A percentile compares a stretch with the other conserved stretches of the same genome.
These are phyloP conservation scores for Globisporangium iwayamae DNA, from an alignment of 352 stramenopile species.

Conservation along the genomic window DNA sequence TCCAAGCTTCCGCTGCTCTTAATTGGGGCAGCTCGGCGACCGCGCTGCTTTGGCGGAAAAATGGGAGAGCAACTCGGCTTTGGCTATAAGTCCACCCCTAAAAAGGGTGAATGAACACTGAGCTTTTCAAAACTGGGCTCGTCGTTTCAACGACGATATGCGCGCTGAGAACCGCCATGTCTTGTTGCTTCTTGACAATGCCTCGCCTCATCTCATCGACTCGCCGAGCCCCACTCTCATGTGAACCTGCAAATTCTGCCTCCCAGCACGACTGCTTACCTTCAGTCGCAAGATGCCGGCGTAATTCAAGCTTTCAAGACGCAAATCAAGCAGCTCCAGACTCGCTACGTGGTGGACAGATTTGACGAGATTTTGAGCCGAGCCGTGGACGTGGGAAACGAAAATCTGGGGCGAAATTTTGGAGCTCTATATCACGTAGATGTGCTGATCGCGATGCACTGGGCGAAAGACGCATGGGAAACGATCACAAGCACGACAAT, in stretches of 20 bases:
- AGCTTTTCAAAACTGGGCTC: not conserved
- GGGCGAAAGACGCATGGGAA: not conserved
- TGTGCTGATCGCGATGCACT: conserved; percentile 1
- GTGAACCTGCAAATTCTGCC: not conserved
- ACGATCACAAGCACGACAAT: not conserved
- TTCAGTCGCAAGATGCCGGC: not conserved
- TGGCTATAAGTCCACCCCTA: not conserved
- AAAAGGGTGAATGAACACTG: conserved; percentile 5
- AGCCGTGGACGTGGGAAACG: not conserved
- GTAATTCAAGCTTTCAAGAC: conserved; percentile 4
- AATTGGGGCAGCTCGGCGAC: not conserved
- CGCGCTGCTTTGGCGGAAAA: not conserved
- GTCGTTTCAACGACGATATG: conserved; percentile 3
- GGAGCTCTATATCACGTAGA: not conserved
- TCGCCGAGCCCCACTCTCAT: not conserved
- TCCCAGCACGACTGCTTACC: conserved; percentile 4
- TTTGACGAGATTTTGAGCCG: not conserved
- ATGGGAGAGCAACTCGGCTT: not conserved
- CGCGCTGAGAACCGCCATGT: not conserved
- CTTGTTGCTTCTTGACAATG: conserved; percentile 3
- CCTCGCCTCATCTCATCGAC: not conserved
- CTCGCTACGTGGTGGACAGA: not conserved
- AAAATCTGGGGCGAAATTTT: not conserved
- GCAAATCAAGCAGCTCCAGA: not conserved
- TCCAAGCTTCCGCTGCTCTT: conserved; percentile 2